Conservation (phyloP, 257 asterid genomes). For the Thymus mandschuricus region DNA sequence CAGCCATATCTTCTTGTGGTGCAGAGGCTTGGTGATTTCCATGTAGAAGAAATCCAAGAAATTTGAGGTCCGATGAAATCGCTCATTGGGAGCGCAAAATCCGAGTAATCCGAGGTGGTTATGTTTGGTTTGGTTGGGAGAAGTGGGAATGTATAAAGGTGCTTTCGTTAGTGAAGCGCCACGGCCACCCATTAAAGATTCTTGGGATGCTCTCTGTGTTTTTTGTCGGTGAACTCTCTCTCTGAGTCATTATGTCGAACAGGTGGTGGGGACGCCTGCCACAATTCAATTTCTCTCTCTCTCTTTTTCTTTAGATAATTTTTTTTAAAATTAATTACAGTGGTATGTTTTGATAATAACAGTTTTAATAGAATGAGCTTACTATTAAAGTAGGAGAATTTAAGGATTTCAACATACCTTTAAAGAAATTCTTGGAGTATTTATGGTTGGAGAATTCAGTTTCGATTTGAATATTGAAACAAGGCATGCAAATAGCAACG, state of each 20-base stretch:
- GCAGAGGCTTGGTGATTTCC: conserved; percentile 51
- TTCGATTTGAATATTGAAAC: neutral
- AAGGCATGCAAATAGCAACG: neutral
- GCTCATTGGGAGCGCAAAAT: conserved; percentile 28
- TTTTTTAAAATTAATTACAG: too few species aligned
- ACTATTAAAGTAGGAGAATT: too few species aligned
- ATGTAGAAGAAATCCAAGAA: conserved; percentile 29
- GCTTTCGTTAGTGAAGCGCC: conserved; percentile 27
- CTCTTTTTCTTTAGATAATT: too few species aligned
- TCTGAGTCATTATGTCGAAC: conserved; percentile 15
- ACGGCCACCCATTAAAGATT: conserved; percentile 19
- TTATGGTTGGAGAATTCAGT: too few species aligned
- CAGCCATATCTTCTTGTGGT: conserved; percentile 56
- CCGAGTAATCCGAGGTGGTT: neutral
- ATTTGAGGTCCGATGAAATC: conserved; percentile 10
- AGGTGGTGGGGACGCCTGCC: conserved; percentile 16
- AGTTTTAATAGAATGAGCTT: neutral
- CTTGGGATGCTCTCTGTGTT: conserved; percentile 29
- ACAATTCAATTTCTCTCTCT: too few species aligned
- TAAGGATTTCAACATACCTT: too few species aligned
- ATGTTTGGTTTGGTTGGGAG: neutral
- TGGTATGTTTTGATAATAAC: neutral
- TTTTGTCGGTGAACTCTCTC: conserved; percentile 9
- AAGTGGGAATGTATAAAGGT: conserved; percentile 27
- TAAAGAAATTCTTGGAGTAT: too few species aligned